Conservation (phyloP, 805 yeast genomes). For the Wickerhamomyces xylosicus region DNA sequence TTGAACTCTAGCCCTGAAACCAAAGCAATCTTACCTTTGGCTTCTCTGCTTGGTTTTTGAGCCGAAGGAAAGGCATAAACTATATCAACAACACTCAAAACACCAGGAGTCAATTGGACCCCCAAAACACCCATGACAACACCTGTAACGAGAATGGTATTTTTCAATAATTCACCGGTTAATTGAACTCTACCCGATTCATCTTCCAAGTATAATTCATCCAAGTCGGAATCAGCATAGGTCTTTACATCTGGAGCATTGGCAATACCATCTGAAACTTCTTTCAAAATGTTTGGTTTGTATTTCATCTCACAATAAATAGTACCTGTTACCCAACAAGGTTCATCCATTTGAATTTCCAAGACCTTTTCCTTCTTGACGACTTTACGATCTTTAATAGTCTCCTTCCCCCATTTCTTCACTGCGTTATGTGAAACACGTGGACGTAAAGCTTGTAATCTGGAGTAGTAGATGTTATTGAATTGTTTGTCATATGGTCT, state of each 20-base stretch:
- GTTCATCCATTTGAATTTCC: constrained; percentile 50
- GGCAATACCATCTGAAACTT: constrained; percentile 48
- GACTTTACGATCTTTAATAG: constrained; percentile 26
- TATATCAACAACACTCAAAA: constrained; percentile 75
- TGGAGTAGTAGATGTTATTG: constrained; percentile 41
- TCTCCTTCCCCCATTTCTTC: constrained; percentile 47
- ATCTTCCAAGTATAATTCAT: constrained; percentile 73
- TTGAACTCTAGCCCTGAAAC: constrained; percentile 66
- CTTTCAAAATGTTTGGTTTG: constrained; percentile 78
- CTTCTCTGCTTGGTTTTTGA: constrained; percentile 27
- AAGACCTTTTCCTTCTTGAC: constrained; percentile 38
- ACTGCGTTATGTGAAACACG: constrained; percentile 34
- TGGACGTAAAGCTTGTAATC: constrained; percentile 39
- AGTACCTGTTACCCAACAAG: constrained; percentile 83
- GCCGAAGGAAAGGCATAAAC: constrained; percentile 58
- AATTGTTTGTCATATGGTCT: constrained; percentile 47
- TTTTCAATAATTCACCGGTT: constrained; percentile 46
- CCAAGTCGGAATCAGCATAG: constrained; percentile 46
- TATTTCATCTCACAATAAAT: constrained; percentile 73
- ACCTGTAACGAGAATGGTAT: constrained; percentile 72
- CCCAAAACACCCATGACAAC: constrained; percentile 82
- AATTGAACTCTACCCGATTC: constrained; percentile 81
- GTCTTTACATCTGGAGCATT: constrained; percentile 30
- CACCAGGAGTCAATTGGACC: constrained; percentile 73
- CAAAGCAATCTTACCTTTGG: constrained; percentile 43